Evolutionary conservation across 495 filamentous ascomycete genomes (phyloP), one percentile per base, ranked within the genome.

Genomic region (Xylaria intraflava): DNA sequence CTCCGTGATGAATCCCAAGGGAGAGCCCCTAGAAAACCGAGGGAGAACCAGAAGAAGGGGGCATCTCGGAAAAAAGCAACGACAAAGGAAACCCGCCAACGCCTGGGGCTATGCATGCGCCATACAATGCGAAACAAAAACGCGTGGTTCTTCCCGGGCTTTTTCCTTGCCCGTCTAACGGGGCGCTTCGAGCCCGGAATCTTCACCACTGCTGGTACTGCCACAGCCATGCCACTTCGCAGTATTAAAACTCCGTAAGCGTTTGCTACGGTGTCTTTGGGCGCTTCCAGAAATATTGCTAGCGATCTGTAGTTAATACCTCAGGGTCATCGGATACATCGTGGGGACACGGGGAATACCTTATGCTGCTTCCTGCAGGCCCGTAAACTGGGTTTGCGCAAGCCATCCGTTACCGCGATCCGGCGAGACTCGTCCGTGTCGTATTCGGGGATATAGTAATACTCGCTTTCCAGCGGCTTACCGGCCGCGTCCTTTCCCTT

Each of bases 401-500:
- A 72, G 49, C 89, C 86, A 59, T 89, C 82, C 8, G 89, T 89
- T 33, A 96, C 89, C n/a, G 89, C 82, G 53, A 88, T 77, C 46
- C 88, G 81, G 42, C 93, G 79, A 60, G 82, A 80, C n/a, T 80
- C 76, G 59, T 98, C 88, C 1, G 73, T 75, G 66, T 98, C 93
- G 64, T 82, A 78, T 66, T 98, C 93, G 2, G 92, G 86, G n/a
- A 96, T 79, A 65, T 98, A 98, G 66, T 96, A 97, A 62, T 90
- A 98, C 70, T 98, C 91, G 71, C 84, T 90, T 75, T 98, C 92
- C 9, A 98, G 80, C 6, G 83, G 77, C 74, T 96, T 91, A 55
- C 93, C 93, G 0, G 93, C 93, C 14, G 93, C 93, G 72, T 98
- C 93, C 67, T 96, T 98, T 64, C 93, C 93, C 65, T 90, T 85